These are phyloP conservation scores for Arabis hirsuta DNA, from an alignment of 345 rosid species.

Conservation along the genomic window DNA sequence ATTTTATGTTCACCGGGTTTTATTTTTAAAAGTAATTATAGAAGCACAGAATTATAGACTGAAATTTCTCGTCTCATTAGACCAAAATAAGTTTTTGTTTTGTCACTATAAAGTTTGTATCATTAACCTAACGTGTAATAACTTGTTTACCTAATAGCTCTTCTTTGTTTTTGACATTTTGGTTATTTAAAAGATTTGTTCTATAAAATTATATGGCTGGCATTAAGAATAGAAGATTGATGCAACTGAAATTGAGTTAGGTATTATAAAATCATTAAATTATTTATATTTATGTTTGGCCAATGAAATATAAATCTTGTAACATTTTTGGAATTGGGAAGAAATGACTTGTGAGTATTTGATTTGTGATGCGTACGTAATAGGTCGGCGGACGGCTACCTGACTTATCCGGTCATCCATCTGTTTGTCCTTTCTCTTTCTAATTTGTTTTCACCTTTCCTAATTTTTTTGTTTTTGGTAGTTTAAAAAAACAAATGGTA, in stretches of 20 bases:
- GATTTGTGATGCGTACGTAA: constrained; percentile 32
- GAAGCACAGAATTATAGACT: not conserved
- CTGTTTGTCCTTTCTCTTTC: constrained; percentile 38
- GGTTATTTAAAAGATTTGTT: not conserved
- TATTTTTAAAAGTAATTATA: not conserved
- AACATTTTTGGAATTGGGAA: not conserved
- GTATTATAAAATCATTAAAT: too few species aligned
- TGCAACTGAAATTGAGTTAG: too few species aligned
- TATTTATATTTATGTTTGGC: too few species aligned
- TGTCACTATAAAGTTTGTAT: too few species aligned
- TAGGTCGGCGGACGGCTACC: constrained; percentile 46
- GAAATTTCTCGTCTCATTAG: not conserved
- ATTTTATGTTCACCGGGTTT: not conserved
- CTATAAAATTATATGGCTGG: not conserved
- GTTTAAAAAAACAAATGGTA: too few species aligned
- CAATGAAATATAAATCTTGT: not conserved
- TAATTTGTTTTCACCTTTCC: not conserved
- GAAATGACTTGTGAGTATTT: constrained; percentile 30
- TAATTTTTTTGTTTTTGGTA: not conserved
- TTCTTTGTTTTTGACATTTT: not conserved
- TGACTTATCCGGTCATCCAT: constrained; percentile 36
- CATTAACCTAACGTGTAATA: not conserved
- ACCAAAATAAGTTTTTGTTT: too few species aligned
- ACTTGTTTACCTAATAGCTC: not conserved
- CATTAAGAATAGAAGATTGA: too few species aligned